Percentiles rank a stretch among this genome's conserved stretches.
These are phyloP conservation scores for Linanthus parryae DNA, from an alignment of 148 eudicot species.

Conservation along the genomic window DNA sequence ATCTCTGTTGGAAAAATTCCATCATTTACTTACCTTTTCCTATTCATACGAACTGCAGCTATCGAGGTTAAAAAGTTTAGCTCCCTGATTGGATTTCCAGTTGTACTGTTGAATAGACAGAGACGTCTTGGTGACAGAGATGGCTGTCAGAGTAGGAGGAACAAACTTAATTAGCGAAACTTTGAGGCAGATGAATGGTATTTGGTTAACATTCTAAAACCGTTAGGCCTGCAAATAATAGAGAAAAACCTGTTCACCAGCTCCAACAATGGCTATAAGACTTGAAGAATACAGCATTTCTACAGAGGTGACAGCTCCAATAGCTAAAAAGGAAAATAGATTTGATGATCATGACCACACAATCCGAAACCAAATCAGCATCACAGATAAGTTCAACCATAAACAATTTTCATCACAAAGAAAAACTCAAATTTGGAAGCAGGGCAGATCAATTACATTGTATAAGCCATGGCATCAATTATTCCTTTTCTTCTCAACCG, in stretches of 20 bases:
- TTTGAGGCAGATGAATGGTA: too few species aligned
- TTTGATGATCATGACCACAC: too few species aligned
- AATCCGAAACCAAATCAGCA: too few species aligned
- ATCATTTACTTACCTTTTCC: constrained; percentile 46
- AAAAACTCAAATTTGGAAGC: too few species aligned
- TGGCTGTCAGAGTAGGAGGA: constrained; percentile 48
- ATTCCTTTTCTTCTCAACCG: too few species aligned
- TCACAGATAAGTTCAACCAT: too few species aligned
- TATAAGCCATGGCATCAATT: too few species aligned
- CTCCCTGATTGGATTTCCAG: constrained; percentile 63
- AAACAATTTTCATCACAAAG: too few species aligned
- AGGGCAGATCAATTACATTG: too few species aligned
- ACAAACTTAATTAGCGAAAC: neutral
- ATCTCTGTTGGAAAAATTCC: neutral
- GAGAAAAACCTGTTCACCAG: constrained; percentile 86
- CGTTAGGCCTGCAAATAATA: neutral
- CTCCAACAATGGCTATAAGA: constrained; percentile 94
- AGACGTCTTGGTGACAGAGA: constrained; percentile 89
- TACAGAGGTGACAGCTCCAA: constrained; percentile 80
- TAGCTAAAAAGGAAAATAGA: constrained; percentile 33
- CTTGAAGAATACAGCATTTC: constrained; percentile 90
- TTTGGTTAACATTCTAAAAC: neutral
- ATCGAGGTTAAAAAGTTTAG: constrained; percentile 85
- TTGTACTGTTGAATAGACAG: constrained; percentile 71
- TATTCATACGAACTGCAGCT: constrained; percentile 70